A percentile compares a stretch with the other conserved stretches of the same genome.
Conservation (phyloP, 768 basidiomycete genomes). For the Xerocomellus chrysenteron region DNA sequence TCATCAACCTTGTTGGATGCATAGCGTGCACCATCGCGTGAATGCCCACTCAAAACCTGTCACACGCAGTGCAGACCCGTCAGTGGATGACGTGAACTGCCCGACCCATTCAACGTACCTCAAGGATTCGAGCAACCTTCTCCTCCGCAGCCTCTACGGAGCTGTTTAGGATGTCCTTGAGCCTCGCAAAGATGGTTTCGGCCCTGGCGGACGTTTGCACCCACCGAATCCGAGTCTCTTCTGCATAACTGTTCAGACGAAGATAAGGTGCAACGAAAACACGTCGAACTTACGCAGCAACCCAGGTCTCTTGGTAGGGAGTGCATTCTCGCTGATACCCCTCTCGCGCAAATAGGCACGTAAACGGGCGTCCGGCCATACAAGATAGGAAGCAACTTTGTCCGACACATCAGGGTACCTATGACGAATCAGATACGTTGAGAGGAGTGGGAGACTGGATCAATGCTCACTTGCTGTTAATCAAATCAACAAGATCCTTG, state of each 20-base stretch:
- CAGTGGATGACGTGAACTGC: neutral
- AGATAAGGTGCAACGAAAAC: neutral
- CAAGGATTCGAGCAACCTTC: conserved; percentile 52
- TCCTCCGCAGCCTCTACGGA: conserved; percentile 78
- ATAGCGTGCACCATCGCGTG: conserved; percentile 22
- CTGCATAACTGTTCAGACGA: conserved; percentile 31
- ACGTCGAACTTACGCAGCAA: conserved; percentile 60
- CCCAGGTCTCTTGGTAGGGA: conserved; percentile 67
- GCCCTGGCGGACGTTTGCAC: conserved; percentile 60
- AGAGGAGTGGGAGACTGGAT: too few relatives aligned
- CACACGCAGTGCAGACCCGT: neutral
- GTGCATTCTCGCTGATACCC: conserved; percentile 66
- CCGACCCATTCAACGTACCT: conserved; percentile 18
- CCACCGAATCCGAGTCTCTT: conserved; percentile 80
- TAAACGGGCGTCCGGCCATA: conserved; percentile 92
- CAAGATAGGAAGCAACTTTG: conserved; percentile 63
- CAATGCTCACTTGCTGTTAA: conserved; percentile 60
- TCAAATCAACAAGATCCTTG: conserved; percentile 72
- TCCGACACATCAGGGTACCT: conserved; percentile 54
- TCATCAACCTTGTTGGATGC: conserved; percentile 33
- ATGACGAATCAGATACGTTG: neutral
- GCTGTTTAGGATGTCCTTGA: conserved; percentile 64
- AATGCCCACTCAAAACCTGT: conserved; percentile 42
- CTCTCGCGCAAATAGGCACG: conserved; percentile 83
- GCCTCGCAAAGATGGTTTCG: conserved; percentile 54